Conservation (phyloP, 139 green algal species). For the Diplosphaera chodatii region DNA sequence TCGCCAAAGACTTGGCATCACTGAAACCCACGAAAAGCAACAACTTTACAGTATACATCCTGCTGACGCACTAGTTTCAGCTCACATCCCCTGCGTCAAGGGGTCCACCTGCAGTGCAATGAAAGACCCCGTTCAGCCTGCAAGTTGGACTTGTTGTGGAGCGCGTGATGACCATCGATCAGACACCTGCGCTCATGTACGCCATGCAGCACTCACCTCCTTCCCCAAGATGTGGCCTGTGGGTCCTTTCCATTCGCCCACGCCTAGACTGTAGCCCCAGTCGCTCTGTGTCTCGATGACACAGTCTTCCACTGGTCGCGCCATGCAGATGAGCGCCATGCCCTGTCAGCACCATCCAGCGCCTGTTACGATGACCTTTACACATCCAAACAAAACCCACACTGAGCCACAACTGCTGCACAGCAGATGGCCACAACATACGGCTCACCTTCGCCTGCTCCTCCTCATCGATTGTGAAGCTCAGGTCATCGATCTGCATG, state of each 20-base stretch:
- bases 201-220: constrained; percentile 32
- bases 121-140: background rate
- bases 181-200: no score
- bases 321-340: constrained; percentile 88
- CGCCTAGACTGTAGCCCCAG: constrained; percentile 84
- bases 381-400: no score
- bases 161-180: no score
- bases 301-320: constrained; percentile 57
- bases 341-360: constrained; percentile 31
- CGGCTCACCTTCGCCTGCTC: constrained; percentile 47
- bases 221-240: constrained; percentile 60
- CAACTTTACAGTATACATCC: no score
- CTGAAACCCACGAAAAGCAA: no score
- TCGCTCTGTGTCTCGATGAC: constrained; percentile 85
- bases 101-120: background rate
- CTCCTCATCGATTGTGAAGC: constrained; percentile 75
- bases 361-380: no score
- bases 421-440: no score
- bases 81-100: background rate
- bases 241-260: constrained; percentile 80
- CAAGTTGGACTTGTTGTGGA: no score
- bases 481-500: constrained; percentile 69
- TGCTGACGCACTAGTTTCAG: no score
- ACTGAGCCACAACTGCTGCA: background rate
- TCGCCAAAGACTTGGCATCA: no score